Evolutionary conservation across 179 eudicot species (phyloP).

Genomic region (Kewa caespitosa): DNA sequence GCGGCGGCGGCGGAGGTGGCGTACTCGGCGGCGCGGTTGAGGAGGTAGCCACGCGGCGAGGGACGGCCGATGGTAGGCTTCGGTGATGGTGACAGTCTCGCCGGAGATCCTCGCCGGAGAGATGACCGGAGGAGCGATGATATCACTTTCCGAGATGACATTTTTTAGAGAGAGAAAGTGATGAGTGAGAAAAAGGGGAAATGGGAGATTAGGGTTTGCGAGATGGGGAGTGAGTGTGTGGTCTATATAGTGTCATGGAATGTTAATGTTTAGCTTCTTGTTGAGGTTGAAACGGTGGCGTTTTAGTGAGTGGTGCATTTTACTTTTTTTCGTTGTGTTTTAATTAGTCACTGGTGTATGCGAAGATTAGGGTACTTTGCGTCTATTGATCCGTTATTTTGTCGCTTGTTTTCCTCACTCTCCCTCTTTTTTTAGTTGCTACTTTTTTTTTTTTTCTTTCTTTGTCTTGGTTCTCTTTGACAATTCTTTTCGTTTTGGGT

Average conservation of each 20-base stretch:
- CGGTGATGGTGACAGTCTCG: constrained; percentile 35
- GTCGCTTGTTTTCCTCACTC: too few relatives aligned
- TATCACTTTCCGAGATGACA: constrained; percentile 71
- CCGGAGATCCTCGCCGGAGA: constrained; percentile 43
- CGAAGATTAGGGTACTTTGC: too few relatives aligned
- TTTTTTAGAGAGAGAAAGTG: constrained; percentile 25
- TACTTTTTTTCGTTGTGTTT: too few relatives aligned
- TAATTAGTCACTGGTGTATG: too few relatives aligned
- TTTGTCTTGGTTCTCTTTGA: too few relatives aligned
- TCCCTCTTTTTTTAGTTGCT: too few relatives aligned
- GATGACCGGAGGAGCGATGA: constrained; percentile 78
- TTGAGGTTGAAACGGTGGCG: too few relatives aligned
- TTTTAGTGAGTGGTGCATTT: too few relatives aligned
- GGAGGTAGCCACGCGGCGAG: constrained; percentile 57
- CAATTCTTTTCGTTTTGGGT: too few relatives aligned
- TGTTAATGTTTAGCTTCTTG: too few relatives aligned
- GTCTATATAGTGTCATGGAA: constrained; percentile 27
- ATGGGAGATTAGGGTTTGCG: constrained; percentile 34
- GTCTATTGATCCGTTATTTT: too few relatives aligned
- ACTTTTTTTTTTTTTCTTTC: too few relatives aligned
- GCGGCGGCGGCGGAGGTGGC: constrained; percentile 52
- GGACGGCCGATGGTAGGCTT: constrained; percentile 35
- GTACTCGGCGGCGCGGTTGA: constrained; percentile 43
- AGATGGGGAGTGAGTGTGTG: not conserved
- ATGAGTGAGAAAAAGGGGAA: not conserved